phyloP scores from a whole-genome alignment of 805 yeast species.

The Wickerhamomyces hampshirensis region DNA sequence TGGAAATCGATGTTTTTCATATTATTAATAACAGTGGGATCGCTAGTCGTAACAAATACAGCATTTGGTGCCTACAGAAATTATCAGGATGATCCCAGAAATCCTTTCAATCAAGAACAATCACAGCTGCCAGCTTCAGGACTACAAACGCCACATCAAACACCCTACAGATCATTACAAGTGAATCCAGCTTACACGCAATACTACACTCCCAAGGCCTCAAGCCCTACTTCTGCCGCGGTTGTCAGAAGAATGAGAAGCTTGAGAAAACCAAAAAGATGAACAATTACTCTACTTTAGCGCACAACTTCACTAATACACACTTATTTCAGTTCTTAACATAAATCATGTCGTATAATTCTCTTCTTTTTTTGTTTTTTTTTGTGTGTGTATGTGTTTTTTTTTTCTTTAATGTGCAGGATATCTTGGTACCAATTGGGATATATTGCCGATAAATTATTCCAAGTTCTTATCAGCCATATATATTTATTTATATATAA shows the following conservation, averaged over 20 bases:
- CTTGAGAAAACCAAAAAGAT: slow-evolving; percentile 15
- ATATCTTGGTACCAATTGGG: no score
- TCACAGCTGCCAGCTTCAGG: slow-evolving; percentile 15
- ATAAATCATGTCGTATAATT: no score
- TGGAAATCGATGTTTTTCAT: slow-evolving; percentile 60
- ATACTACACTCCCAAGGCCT: slow-evolving; percentile 21
- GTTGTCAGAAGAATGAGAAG: slow-evolving; percentile 14
- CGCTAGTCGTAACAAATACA: slow-evolving; percentile 45
- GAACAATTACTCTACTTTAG: neutral
- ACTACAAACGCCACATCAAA: slow-evolving; percentile 18
- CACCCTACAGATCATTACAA: slow-evolving; percentile 17
- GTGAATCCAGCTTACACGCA: slow-evolving; percentile 19
- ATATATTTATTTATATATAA: no score
- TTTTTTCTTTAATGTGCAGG: no score
- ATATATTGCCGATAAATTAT: no score
- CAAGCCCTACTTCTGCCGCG: slow-evolving; percentile 19
- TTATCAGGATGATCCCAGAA: slow-evolving; percentile 11
- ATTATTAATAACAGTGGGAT: slow-evolving; percentile 42
- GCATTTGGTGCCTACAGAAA: slow-evolving; percentile 42
- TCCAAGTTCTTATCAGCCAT: no score
- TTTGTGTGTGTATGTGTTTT: no score
- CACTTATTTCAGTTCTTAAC: neutral
- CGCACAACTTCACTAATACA: neutral
- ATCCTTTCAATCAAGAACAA: slow-evolving; percentile 6
- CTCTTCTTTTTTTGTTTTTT: no score